These are phyloP conservation scores for Effrenium voratum DNA, from an alignment of 73 alveolate species.

Conservation along the genomic window DNA sequence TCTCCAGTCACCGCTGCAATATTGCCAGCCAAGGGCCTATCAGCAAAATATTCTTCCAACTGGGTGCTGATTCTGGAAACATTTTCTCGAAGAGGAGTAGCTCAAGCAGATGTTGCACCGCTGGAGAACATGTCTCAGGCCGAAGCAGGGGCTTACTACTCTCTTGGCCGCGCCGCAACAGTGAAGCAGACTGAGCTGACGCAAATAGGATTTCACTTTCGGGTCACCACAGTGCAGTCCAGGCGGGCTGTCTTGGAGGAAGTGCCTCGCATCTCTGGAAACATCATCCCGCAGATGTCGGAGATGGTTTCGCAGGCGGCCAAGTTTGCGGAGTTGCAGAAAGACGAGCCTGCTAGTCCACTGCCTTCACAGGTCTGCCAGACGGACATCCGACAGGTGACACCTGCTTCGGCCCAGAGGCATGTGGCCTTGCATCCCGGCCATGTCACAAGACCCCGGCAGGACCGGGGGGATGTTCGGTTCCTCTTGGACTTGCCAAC, in stretches of 20 bases:
- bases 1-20: neutral
- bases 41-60: neutral
- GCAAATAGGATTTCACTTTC: neutral
- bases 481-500: neutral
- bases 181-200: neutral
- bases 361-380: neutral
- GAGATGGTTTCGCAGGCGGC: neutral
- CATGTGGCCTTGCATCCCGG: neutral
- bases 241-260: neutral
- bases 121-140: neutral
- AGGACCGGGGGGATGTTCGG: neutral
- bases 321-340: neutral
- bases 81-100: neutral
- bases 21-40: neutral
- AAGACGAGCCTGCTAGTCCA: neutral
- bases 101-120: neutral
- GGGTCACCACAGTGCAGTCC: neutral
- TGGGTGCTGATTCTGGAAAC: neutral
- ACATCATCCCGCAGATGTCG: neutral
- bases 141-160: neutral
- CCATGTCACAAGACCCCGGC: neutral
- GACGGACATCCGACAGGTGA: neutral
- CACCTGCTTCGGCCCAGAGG: neutral
- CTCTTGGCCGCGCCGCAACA: neutral
- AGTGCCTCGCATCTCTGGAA: neutral